Evolutionary conservation across 2,329 filamentous ascomycete species (phyloP).

Genomic region (Aureobasidium leucospermi): DNA sequence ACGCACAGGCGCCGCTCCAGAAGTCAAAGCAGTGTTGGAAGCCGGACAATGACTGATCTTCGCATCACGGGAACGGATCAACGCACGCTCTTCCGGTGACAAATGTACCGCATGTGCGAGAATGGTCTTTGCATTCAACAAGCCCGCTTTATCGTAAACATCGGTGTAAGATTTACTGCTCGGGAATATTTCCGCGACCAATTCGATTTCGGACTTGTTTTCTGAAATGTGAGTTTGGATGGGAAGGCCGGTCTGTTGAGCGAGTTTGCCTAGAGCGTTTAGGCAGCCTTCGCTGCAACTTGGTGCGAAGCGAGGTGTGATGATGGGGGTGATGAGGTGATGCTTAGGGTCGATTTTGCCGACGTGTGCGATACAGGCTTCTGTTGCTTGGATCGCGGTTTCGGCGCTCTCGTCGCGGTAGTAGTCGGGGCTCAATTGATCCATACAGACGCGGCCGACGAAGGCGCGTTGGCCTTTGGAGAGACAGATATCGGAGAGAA

Average conservation of each 20-base stretch:
- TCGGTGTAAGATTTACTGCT: constrained; percentile 57
- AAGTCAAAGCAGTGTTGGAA: constrained; percentile 75
- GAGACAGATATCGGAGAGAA: constrained; percentile 80
- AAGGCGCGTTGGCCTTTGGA: constrained; percentile 77
- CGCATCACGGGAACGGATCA: constrained; percentile 54
- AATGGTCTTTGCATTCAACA: constrained; percentile 68
- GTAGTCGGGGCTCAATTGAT: constrained; percentile 64
- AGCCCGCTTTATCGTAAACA: constrained; percentile 67
- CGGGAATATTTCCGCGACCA: constrained; percentile 67
- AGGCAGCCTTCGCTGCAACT: constrained; percentile 52
- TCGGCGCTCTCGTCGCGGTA: constrained; percentile 68
- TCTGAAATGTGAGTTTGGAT: constrained; percentile 89
- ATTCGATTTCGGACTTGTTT: constrained; percentile 63
- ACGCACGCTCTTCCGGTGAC: constrained; percentile 53
- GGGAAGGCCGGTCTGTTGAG: constrained; percentile 54
- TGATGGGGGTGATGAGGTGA: constrained; percentile 64
- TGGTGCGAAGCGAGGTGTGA: constrained; percentile 63
- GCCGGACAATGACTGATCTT: constrained; percentile 82
- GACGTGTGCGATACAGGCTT: constrained; percentile 51
- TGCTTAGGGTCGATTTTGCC: constrained; percentile 55
- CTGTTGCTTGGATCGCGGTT: constrained; percentile 47
- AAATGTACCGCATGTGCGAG: constrained; percentile 82
- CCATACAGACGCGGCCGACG: constrained; percentile 94
- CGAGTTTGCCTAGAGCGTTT: constrained; percentile 55
- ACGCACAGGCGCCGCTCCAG: constrained; percentile 69